Percentiles rank a stretch among this genome's conserved stretches.
These are phyloP conservation scores for Leccinum pachyderme DNA, from an alignment of 1,284 basidiomycete species.

Conservation along the genomic window DNA sequence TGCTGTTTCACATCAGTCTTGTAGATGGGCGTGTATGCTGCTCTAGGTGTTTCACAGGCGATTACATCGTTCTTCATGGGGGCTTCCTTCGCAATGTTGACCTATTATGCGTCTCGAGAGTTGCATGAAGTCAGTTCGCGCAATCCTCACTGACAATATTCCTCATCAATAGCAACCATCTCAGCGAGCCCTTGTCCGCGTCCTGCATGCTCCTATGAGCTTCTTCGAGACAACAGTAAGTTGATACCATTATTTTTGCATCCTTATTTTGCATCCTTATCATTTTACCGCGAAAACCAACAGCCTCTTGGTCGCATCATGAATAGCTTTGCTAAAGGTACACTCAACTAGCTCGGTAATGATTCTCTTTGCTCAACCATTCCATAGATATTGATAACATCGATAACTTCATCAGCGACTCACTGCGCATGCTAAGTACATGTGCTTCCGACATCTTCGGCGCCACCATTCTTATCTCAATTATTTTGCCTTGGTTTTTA, in stretches of 20 bases:
- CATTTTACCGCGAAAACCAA: not conserved
- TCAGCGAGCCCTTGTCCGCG: not conserved
- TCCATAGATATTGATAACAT: conserved; percentile 45
- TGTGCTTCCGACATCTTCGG: conserved; percentile 68
- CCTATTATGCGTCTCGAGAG: conserved; percentile 33
- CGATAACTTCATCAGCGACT: conserved; percentile 77
- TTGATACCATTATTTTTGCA: not conserved
- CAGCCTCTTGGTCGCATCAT: conserved; percentile 87
- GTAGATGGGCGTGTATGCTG: conserved; percentile 44
- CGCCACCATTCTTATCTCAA: conserved; percentile 75
- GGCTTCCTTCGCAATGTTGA: conserved; percentile 49
- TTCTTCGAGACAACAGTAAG: conserved; percentile 86
- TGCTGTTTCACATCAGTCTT: conserved; percentile 7
- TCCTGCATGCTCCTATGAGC: not conserved
- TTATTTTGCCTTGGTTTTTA: conserved; percentile 84
- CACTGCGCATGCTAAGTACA: conserved; percentile 70
- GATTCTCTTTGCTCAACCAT: not conserved
- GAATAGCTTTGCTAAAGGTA: conserved; percentile 40
- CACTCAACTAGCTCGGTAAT: not conserved
- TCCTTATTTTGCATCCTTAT: not conserved
- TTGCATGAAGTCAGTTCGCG: not conserved
- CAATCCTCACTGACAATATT: not conserved
- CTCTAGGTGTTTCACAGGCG: conserved; percentile 48
- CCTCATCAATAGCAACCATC: not conserved
- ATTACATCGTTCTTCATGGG: conserved; percentile 56